phyloP scores from a whole-genome alignment of 306 rosid genomes.

The Dryas drummondii region DNA sequence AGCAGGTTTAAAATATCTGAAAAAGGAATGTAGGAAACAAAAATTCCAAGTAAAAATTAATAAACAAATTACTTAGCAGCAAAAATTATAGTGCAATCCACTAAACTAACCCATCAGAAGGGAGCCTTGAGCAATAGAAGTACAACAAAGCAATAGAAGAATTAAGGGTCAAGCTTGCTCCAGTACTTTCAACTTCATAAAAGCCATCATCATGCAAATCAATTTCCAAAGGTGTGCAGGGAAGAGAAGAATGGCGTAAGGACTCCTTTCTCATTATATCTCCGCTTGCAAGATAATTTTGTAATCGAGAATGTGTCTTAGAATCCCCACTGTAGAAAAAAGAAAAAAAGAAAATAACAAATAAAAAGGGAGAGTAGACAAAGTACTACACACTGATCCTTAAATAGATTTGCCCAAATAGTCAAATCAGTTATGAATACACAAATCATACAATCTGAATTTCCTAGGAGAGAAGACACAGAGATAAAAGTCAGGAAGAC shows the following conservation, averaged over 20 bases:
- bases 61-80: conserved; percentile 13
- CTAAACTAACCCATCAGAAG: conserved; percentile 70
- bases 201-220: conserved; percentile 39
- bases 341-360: background rate
- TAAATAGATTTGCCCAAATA: background rate
- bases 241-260: conserved; percentile 54
- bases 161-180: conserved; percentile 58
- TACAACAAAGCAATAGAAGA: conserved; percentile 64
- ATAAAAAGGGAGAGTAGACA: background rate
- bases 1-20: conserved; percentile 79
- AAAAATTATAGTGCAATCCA: conserved; percentile 13
- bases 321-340: conserved; percentile 57
- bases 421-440: background rate
- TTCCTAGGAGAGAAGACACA: background rate
- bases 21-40: conserved; percentile 8
- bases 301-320: conserved; percentile 52
- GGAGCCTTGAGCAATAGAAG: conserved; percentile 86
- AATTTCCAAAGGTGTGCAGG: conserved; percentile 45
- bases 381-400: background rate
- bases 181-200: conserved; percentile 72
- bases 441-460: background rate
- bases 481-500: background rate
- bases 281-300: conserved; percentile 60
- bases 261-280: conserved; percentile 73
- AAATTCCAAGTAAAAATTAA: conserved; percentile 3